Conservation (phyloP, 345 rosid species). For the Streptanthus diversifolius region DNA sequence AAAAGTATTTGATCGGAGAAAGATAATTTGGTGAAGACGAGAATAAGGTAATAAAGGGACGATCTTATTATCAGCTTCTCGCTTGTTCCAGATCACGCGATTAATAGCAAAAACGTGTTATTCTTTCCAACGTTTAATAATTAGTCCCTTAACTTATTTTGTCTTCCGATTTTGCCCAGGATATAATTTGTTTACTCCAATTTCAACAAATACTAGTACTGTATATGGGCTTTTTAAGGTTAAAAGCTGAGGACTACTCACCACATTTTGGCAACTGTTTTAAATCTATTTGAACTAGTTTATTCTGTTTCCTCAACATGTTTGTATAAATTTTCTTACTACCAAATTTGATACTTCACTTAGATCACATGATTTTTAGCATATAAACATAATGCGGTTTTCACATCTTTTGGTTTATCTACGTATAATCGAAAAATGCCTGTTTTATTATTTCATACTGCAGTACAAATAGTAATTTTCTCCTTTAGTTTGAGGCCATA, state of each 20-base stretch:
- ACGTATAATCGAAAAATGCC: background rate
- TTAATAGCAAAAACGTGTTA: background rate
- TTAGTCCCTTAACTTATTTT: slow-evolving; percentile 6
- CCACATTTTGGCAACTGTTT: background rate
- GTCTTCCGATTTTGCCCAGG: background rate
- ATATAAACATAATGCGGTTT: no score
- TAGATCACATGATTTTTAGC: no score
- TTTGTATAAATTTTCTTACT: no score
- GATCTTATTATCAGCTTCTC: slow-evolving; percentile 11
- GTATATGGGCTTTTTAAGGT: background rate
- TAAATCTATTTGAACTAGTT: no score
- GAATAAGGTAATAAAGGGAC: background rate
- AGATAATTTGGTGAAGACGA: background rate
- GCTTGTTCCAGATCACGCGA: slow-evolving; percentile 29
- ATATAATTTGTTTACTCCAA: background rate
- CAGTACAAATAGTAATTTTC: background rate
- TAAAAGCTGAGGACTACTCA: background rate
- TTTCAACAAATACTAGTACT: background rate
- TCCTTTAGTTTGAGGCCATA: background rate
- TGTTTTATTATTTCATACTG: background rate
- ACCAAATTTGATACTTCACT: no score
- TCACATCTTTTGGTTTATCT: background rate
- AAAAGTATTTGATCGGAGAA: slow-evolving; percentile 9
- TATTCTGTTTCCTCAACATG: no score
- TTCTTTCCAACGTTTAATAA: background rate